Base-by-base conservation (phyloP, 257 asterid species). In the Primulina eburnea region DNA sequence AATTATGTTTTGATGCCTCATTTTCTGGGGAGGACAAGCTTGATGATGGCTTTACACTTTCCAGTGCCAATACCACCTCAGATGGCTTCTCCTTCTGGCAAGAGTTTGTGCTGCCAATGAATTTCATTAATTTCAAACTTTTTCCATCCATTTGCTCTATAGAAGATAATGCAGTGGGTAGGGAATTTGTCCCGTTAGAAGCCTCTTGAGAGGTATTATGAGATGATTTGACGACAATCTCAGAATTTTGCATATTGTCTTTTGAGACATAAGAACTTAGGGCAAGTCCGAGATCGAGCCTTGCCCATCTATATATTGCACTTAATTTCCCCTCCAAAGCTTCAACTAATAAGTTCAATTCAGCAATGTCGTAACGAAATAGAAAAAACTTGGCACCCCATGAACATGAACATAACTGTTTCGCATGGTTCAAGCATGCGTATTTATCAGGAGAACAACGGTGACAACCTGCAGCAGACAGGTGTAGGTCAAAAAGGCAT, bases 391-490 rank as follows among this genome's bases (percentile, higher is more conserved):
- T 93, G 32, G 96, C 89, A 50, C 96, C 88, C 99, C 99, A 89
- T 16, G 99, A 86, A 78, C 99, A 93, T 2, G 95, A 78, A 78
- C 99, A 93, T 64, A 93, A 63, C 83, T 89, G 96, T 75, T 85
- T 90, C 62, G 97, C 99, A 82, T 90, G 99, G 85, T 83, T 87
- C 84, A 93, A 82, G 89, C 99, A 93, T 62, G 99, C 99, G 67
- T 90, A 93, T 80, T 86, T 90, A 75, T 78, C 85, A 18, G 99
- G 99, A 70, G 99, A 93, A 80, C 99, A 93, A 71, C 82, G 80
- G 82, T 90, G 97, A 84, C 99, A 93, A 67, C 99, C 97, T n/a
- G 96, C 92, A 32, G 97, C 99, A 69, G 99, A 93, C 71, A 93
- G 80, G 79, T 93, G 99, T 85, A 93, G 86, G 83, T 93, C 97